Conservation (phyloP, 768 basidiomycete genomes). For the Pulveroboletus frians region DNA sequence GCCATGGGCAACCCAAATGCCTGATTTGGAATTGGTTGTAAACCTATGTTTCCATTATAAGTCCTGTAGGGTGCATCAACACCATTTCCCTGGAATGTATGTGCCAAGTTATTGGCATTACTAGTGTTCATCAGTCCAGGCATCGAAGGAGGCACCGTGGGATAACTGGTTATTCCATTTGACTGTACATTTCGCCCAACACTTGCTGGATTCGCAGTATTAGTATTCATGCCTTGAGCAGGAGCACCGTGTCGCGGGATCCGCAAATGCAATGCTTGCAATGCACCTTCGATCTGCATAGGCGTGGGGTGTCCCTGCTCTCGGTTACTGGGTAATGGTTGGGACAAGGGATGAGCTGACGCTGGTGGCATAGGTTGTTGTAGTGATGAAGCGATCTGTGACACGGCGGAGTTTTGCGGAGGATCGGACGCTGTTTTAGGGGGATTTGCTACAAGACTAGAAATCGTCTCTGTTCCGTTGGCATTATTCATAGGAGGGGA, state of each 20-base stretch:
- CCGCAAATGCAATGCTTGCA: constrained; percentile 14
- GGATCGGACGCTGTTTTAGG: neutral
- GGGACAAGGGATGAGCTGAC: neutral
- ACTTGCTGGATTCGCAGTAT: neutral
- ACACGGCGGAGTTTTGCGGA: neutral
- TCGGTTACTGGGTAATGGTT: neutral
- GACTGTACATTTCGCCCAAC: neutral
- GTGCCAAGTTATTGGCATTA: neutral
- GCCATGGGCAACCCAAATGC: neutral
- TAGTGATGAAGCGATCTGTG: neutral
- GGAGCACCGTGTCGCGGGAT: constrained; percentile 7
- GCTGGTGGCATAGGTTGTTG: neutral
- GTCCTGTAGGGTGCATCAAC: constrained; percentile 1
- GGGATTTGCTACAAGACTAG: neutral
- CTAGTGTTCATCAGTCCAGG: neutral
- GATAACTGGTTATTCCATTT: neutral
- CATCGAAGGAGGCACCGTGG: neutral
- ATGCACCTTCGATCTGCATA: constrained; percentile 9
- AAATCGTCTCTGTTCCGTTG: neutral
- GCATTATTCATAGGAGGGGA: constrained; percentile 5
- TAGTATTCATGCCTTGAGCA: neutral
- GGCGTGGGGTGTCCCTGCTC: constrained; percentile 5
- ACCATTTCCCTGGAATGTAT: constrained; percentile 6
- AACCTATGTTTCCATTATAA: neutral
- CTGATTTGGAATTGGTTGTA: constrained; percentile 5